Percentiles rank a stretch among this genome's conserved stretches.
These are phyloP conservation scores for Verticillium albo-atrum DNA, from an alignment of 2,329 filamentous ascomycete species.

Conservation along the genomic window DNA sequence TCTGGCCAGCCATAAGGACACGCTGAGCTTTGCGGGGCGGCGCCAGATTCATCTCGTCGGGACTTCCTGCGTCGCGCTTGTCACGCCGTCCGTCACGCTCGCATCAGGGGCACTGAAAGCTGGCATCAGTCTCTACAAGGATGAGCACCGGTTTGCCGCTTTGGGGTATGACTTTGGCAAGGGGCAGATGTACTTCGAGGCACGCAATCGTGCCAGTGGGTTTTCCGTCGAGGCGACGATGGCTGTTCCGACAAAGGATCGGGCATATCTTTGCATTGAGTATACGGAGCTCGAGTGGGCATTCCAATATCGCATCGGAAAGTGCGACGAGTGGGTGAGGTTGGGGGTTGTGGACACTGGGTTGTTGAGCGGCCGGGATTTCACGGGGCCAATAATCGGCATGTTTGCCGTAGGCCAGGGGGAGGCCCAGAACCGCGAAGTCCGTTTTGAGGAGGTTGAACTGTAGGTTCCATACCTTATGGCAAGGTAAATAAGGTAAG, in stretches of 20 bases:
- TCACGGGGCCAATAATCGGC: background rate
- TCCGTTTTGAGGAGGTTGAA: background rate
- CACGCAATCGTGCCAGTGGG: background rate
- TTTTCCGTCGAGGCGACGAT: background rate
- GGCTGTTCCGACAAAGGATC: background rate
- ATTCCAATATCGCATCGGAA: background rate
- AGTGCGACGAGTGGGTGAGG: background rate
- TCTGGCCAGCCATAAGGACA: background rate
- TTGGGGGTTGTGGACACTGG: background rate
- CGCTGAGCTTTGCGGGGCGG: background rate
- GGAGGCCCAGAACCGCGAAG: background rate
- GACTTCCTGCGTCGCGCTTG: background rate
- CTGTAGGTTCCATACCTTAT: background rate
- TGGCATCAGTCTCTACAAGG: background rate
- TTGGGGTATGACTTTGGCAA: background rate
- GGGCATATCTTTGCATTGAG: background rate
- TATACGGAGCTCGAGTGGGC: background rate
- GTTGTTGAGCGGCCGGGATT: background rate
- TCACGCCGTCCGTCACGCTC: no score
- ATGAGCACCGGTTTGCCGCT: background rate
- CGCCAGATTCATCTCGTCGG: background rate
- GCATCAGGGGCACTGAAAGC: background rate
- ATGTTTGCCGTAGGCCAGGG: background rate
- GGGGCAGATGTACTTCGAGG: background rate
- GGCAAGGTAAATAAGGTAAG: no score